Evolutionary conservation across 371 early-diverging fungal genomes (phyloP).

Genomic region (Funneliformis caledonium): DNA sequence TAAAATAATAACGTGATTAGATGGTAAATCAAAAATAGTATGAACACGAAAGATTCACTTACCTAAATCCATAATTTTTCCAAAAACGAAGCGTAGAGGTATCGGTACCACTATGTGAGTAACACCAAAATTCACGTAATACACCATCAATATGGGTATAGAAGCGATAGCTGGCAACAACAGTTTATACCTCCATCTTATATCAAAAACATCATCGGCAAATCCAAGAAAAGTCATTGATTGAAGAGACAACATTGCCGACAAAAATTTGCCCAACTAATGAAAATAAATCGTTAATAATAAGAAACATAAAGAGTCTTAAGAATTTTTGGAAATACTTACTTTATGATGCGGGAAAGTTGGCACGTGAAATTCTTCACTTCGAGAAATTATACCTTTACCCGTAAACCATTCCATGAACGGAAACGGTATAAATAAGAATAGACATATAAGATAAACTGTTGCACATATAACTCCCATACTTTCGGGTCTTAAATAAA

Average conservation of each 20-base stretch:
- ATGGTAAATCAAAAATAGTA: neutral
- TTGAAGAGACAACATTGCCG: conserved; percentile 86
- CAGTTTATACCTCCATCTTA: conserved; percentile 96
- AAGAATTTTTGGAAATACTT: conserved; percentile 15
- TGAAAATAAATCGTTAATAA: neutral
- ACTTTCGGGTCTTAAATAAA: conserved; percentile 76
- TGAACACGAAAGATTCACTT: conserved; percentile 33
- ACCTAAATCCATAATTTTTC: conserved; percentile 83
- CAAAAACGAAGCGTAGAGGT: conserved; percentile 75
- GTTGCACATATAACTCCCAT: conserved; percentile 79
- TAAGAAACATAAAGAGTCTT: neutral
- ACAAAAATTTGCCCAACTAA: conserved; percentile 84
- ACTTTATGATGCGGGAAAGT: conserved; percentile 78
- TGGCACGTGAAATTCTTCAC: conserved; percentile 47
- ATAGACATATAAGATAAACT: conserved; percentile 78
- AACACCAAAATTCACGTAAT: conserved; percentile 87
- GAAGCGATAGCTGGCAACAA: conserved; percentile 93
- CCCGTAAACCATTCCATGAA: conserved; percentile 81
- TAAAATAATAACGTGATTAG: conserved; percentile 40
- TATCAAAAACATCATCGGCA: conserved; percentile 96
- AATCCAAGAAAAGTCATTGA: conserved; percentile 97
- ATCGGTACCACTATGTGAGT: conserved; percentile 89
- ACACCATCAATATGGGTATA: conserved; percentile 92
- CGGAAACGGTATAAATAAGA: conserved; percentile 91
- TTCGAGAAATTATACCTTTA: conserved; percentile 47